Percentiles rank a stretch among this genome's conserved stretches.
These are phyloP conservation scores for Erythrobasidium hasegawianum DNA, from an alignment of 1,284 basidiomycete species.

Conservation along the genomic window DNA sequence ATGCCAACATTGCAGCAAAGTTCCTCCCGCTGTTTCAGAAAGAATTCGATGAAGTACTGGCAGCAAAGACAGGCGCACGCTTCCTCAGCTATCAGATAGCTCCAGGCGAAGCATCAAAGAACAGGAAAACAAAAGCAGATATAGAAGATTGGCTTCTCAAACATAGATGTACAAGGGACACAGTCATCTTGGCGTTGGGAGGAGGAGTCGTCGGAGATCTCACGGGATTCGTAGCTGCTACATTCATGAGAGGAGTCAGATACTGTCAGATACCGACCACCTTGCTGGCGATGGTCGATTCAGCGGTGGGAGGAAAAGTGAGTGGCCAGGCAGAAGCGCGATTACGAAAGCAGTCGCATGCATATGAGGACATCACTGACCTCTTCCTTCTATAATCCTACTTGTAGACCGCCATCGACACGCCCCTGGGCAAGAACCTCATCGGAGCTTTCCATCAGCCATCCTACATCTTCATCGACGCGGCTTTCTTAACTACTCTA, in stretches of 20 bases:
- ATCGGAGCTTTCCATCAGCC: conserved; percentile 99
- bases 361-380: background rate
- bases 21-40: conserved; percentile 66
- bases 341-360: background rate
- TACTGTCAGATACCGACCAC: conserved; percentile 97
- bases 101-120: conserved; percentile 91
- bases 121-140: conserved; percentile 81
- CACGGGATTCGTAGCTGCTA: conserved; percentile 92
- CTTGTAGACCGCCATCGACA: conserved; percentile 82
- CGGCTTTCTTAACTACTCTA: conserved; percentile 89
- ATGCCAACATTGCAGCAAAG: conserved; percentile 77
- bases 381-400: background rate
- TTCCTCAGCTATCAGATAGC: conserved; percentile 76
- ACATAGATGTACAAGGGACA: conserved; percentile 86
- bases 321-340: background rate
- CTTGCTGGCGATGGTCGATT: conserved; percentile 97
- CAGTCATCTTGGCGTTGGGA: conserved; percentile 86
- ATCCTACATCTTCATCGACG: conserved; percentile 94
- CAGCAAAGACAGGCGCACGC: conserved; percentile 54
- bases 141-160: conserved; percentile 91
- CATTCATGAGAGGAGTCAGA: conserved; percentile 90
- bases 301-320: conserved; percentile 85
- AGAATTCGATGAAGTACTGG: conserved; percentile 57
- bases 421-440: conserved; percentile 93
- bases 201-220: conserved; percentile 95